Evolutionary conservation across 495 filamentous ascomycete genomes (phyloP).

Genomic region (Penicillium angulare): DNA sequence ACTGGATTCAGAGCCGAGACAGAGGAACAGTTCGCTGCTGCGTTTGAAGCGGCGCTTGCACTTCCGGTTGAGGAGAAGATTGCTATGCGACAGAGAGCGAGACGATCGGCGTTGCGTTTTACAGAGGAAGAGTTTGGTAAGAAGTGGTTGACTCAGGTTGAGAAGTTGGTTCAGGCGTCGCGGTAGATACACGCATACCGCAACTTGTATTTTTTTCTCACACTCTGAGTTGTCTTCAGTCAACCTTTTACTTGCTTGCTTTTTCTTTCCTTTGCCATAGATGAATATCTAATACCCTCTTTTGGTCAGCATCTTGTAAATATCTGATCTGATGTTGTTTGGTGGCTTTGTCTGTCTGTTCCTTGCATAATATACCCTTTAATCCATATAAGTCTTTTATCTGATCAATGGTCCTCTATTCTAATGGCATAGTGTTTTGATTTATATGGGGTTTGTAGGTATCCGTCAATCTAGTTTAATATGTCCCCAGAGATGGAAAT

Average conservation of each 20-base stretch:
- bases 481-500: no score
- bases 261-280: background rate
- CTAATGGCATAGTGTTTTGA: no score
- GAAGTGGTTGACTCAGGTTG: slow-evolving; percentile 71
- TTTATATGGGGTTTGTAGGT: no score
- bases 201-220: background rate
- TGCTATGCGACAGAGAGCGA: slow-evolving; percentile 68
- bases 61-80: slow-evolving; percentile 65
- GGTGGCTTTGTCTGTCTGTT: background rate
- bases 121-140: slow-evolving; percentile 80
- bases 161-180: slow-evolving; percentile 57
- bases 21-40: slow-evolving; percentile 69
- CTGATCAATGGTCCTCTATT: no score
- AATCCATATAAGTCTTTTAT: no score
- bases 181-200: slow-evolving; percentile 5
- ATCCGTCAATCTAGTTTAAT: no score
- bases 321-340: background rate
- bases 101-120: slow-evolving; percentile 75
- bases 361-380: slow-evolving; percentile 1
- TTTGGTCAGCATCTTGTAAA: background rate
- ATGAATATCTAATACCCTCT: background rate
- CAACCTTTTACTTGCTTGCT: no score
- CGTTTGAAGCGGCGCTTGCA: slow-evolving; percentile 71
- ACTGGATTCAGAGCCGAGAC: slow-evolving; percentile 87
- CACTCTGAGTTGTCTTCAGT: no score